Conservation (phyloP, 2,329 filamentous ascomycete species). For the Sodiomyces alkalinus region DNA sequence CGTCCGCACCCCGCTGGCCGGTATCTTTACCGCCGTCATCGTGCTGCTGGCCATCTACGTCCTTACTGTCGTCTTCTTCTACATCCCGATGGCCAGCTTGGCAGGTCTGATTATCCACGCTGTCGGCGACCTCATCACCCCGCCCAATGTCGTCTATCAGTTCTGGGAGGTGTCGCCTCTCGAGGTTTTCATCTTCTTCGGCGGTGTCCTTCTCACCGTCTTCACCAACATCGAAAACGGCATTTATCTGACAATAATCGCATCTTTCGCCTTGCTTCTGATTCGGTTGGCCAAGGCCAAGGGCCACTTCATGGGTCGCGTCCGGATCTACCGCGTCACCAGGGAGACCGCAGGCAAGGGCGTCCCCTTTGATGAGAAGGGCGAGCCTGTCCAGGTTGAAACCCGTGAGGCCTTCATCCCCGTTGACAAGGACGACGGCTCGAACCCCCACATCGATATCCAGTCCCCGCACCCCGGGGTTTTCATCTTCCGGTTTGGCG, state of each 20-base stretch:
- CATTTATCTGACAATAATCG: slow-evolving; percentile 31
- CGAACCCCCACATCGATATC: slow-evolving; percentile 27
- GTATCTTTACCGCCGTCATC: slow-evolving; percentile 62
- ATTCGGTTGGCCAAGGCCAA: slow-evolving; percentile 28
- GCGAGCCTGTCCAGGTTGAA: slow-evolving; percentile 5
- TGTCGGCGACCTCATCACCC: slow-evolving; percentile 60
- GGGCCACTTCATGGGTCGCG: slow-evolving; percentile 30
- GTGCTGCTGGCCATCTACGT: slow-evolving; percentile 67
- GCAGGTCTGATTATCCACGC: slow-evolving; percentile 73
- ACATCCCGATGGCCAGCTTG: slow-evolving; percentile 58
- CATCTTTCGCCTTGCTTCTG: slow-evolving; percentile 26
- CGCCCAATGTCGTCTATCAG: slow-evolving; percentile 58
- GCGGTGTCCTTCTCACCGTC: slow-evolving; percentile 46
- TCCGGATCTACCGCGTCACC: slow-evolving; percentile 11
- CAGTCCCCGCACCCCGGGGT: slow-evolving; percentile 30
- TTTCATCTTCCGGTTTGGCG: slow-evolving; percentile 34
- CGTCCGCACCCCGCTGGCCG: slow-evolving; percentile 63
- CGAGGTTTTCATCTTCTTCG: slow-evolving; percentile 61
- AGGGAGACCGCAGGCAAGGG: slow-evolving; percentile 8
- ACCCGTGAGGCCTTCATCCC: slow-evolving; percentile 24
- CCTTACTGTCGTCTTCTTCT: slow-evolving; percentile 64
- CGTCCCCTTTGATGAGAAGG: slow-evolving; percentile 7
- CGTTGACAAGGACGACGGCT: slow-evolving; percentile 23
- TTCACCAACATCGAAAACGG: slow-evolving; percentile 34
- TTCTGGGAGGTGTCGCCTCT: slow-evolving; percentile 66